A percentile compares a stretch with the other conserved stretches of the same genome.
Conservation (phyloP, 148 eudicot genomes). For the Mesembryanthemum crystallinum region DNA sequence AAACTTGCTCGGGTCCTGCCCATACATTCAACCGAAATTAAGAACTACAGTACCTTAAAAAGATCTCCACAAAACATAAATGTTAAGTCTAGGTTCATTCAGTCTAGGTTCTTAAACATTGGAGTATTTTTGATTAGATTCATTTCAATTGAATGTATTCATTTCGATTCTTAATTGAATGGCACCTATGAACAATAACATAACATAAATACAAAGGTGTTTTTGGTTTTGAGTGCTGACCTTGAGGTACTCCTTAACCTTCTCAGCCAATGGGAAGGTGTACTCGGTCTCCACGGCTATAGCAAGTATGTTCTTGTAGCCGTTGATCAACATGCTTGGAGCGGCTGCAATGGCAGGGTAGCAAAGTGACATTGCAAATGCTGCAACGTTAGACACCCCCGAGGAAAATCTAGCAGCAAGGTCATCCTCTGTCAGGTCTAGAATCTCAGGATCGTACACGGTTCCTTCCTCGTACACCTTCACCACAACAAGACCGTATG, state of each 20-base stretch:
- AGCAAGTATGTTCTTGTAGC: constrained; percentile 52
- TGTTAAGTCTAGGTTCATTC: no score
- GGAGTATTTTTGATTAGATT: no score
- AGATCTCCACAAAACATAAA: no score
- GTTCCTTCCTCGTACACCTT: constrained; percentile 51
- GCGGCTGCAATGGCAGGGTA: constrained; percentile 52
- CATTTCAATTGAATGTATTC: no score
- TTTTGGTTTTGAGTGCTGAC: constrained; percentile 2
- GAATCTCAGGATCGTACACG: constrained; percentile 55
- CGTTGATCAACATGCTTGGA: constrained; percentile 52
- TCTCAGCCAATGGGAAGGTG: constrained; percentile 49
- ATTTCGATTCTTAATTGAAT: no score
- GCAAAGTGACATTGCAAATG: constrained; percentile 34
- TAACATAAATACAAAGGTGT: neutral
- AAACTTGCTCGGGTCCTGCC: constrained; percentile 53
- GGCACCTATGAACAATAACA: no score
- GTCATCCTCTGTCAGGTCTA: constrained; percentile 53
- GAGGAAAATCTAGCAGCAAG: constrained; percentile 41
- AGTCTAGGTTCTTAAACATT: no score
- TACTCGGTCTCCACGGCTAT: constrained; percentile 49
- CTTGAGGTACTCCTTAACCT: constrained; percentile 55
- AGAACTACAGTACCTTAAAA: no score
- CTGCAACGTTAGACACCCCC: constrained; percentile 34
- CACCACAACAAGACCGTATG: constrained; percentile 46
- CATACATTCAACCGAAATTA: no score